phyloP scores from a whole-genome alignment of 2,329 filamentous ascomycete genomes.

The Penicillium sp. region DNA sequence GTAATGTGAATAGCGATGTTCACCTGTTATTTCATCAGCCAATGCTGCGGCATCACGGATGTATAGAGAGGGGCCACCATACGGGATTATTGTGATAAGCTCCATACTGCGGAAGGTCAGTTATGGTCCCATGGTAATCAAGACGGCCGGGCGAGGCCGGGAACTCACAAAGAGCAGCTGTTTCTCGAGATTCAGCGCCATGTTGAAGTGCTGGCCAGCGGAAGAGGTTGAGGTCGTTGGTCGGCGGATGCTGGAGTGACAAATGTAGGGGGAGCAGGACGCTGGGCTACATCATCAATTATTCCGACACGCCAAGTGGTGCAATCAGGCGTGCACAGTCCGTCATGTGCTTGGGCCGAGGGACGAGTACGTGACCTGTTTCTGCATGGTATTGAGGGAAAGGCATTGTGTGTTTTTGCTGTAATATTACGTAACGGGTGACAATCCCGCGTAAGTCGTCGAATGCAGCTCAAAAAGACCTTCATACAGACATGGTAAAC shows the following conservation, averaged over 20 bases:
- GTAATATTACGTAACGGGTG: constrained; percentile 3
- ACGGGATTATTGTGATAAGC: constrained; percentile 67
- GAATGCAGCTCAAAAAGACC: not conserved
- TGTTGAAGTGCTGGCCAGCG: constrained; percentile 20
- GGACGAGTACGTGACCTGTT: constrained; percentile 4
- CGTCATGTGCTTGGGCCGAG: constrained; percentile 22
- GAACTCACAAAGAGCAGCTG: constrained; percentile 64
- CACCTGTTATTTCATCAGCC: constrained; percentile 47
- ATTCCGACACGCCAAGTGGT: constrained; percentile 19
- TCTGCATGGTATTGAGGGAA: constrained; percentile 7
- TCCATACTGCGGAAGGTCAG: constrained; percentile 57
- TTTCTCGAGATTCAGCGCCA: constrained; percentile 64
- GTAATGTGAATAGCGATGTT: constrained; percentile 66
- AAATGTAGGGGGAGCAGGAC: constrained; percentile 9
- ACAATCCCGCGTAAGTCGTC: not conserved
- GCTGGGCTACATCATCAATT: constrained; percentile 15
- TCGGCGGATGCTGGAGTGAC: constrained; percentile 3
- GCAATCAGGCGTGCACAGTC: constrained; percentile 4
- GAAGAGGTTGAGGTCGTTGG: not conserved
- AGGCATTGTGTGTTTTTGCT: not conserved
- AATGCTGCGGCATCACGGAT: constrained; percentile 21
- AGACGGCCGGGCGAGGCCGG: constrained; percentile 12
- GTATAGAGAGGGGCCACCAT: constrained; percentile 24
- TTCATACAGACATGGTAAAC: not conserved
- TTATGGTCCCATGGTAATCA: constrained; percentile 4